These are phyloP conservation scores for Leptodermis oblonga DNA, from an alignment of 257 asterid species.

Conservation along the genomic window DNA sequence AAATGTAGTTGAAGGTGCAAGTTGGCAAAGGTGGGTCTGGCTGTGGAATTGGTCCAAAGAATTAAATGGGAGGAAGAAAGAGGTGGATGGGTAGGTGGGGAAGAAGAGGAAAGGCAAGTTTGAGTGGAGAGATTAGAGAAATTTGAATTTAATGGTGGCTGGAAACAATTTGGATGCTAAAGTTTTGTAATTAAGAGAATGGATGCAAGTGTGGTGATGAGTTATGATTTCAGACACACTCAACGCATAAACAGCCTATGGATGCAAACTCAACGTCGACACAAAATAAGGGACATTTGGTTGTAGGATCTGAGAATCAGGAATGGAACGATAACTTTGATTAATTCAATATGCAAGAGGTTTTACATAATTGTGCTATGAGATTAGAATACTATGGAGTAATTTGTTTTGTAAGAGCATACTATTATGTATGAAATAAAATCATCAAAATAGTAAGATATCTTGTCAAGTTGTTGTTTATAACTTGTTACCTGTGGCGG, in stretches of 20 bases:
- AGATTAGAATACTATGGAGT: too few species aligned
- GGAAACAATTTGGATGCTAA: slow-evolving; percentile 52
- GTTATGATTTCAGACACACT: slow-evolving; percentile 45
- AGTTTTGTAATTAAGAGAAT: slow-evolving; percentile 50
- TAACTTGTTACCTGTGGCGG: too few species aligned
- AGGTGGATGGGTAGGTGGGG: slow-evolving; percentile 36
- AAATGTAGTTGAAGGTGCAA: slow-evolving; percentile 24
- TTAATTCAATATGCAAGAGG: too few species aligned
- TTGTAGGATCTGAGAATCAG: too few species aligned
- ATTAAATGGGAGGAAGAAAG: slow-evolving; percentile 60
- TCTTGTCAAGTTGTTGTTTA: too few species aligned
- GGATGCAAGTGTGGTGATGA: slow-evolving; percentile 47
- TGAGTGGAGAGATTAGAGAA: slow-evolving; percentile 37
- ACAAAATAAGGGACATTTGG: too few species aligned
- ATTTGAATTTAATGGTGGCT: slow-evolving; percentile 11
- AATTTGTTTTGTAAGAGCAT: too few species aligned
- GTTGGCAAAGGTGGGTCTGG: slow-evolving; percentile 53
- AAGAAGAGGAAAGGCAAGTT: slow-evolving; percentile 19
- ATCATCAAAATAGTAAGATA: too few species aligned
- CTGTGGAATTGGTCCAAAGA: slow-evolving; percentile 44
- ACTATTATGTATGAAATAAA: too few species aligned
- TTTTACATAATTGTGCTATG: too few species aligned
- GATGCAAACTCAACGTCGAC: too few species aligned
- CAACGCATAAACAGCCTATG: slow-evolving; percentile 28
- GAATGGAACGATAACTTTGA: too few species aligned